Conservation (phyloP, 2,329 filamentous ascomycete species). For the Plectosphaerella sp. region DNA sequence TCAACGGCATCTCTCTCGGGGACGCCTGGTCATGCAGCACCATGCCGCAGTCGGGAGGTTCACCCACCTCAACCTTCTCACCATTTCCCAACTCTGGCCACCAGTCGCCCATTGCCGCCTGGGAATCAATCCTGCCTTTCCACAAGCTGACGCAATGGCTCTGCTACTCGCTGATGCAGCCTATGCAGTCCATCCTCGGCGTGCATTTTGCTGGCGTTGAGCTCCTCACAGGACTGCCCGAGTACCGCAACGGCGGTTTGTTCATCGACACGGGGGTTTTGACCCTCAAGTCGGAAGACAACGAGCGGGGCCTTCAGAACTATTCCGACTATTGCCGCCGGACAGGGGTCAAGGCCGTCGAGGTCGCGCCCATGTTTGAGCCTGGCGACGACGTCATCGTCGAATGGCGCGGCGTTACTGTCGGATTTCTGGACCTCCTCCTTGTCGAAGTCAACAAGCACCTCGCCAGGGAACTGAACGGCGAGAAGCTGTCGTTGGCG, state of each 20-base stretch:
- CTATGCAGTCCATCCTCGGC: slow-evolving; percentile 48
- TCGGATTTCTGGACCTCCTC: slow-evolving; percentile 50
- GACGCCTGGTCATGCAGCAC: slow-evolving; percentile 90
- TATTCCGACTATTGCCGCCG: slow-evolving; percentile 64
- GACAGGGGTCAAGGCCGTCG: slow-evolving; percentile 56
- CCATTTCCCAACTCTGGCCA: slow-evolving; percentile 44
- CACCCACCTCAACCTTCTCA: slow-evolving; percentile 46
- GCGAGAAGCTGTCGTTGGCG: slow-evolving; percentile 69
- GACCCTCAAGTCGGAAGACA: slow-evolving; percentile 40
- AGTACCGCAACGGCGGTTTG: slow-evolving; percentile 68
- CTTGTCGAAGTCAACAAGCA: slow-evolving; percentile 45
- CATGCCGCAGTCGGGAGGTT: slow-evolving; percentile 56
- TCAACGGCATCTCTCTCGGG: slow-evolving; percentile 82
- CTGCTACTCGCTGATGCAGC: slow-evolving; percentile 67
- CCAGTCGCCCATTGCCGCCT: slow-evolving; percentile 43
- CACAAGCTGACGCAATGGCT: slow-evolving; percentile 70
- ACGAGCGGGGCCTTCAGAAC: slow-evolving; percentile 35
- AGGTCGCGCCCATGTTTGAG: slow-evolving; percentile 45
- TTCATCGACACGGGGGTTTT: slow-evolving; percentile 58
- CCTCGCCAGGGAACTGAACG: slow-evolving; percentile 60
- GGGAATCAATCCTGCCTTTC: slow-evolving; percentile 62
- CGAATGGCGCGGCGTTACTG: slow-evolving; percentile 56
- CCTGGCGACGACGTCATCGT: slow-evolving; percentile 54
- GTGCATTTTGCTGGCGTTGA: slow-evolving; percentile 47
- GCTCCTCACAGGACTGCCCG: slow-evolving; percentile 63